Conservation (phyloP, 495 filamentous ascomycete species). For the Xylaria curta region DNA sequence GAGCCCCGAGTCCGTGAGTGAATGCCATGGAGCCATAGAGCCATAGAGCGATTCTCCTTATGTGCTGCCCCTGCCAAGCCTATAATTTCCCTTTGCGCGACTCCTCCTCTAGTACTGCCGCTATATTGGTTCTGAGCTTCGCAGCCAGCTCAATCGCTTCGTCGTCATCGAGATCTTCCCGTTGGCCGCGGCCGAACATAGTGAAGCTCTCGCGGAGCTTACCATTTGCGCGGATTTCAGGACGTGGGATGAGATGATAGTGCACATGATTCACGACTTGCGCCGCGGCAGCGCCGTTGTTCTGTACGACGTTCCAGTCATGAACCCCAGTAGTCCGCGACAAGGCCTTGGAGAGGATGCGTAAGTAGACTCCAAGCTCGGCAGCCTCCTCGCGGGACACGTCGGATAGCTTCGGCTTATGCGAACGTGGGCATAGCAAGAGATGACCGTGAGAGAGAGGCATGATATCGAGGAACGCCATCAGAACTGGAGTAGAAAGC, state of each 20-base stretch:
- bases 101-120: constrained; percentile 57
- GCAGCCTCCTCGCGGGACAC: constrained; percentile 59
- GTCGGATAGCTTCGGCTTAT: constrained; percentile 75
- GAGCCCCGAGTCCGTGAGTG: background rate
- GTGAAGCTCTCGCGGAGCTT: constrained; percentile 63
- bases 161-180: constrained; percentile 86
- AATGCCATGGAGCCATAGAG: background rate
- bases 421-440: constrained; percentile 72
- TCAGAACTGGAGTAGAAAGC: constrained; percentile 70
- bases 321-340: constrained; percentile 65
- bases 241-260: constrained; percentile 88
- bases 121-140: constrained; percentile 67
- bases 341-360: constrained; percentile 74
- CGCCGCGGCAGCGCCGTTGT: constrained; percentile 86
- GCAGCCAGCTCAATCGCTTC: constrained; percentile 70
- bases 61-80: background rate
- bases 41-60: background rate
- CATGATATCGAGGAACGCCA: constrained; percentile 92
- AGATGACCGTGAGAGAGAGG: constrained; percentile 81
- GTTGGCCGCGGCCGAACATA: constrained; percentile 85
- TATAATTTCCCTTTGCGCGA: constrained; percentile 44
- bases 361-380: constrained; percentile 75
- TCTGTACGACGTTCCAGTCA: constrained; percentile 94
- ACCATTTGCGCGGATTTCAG: constrained; percentile 53
- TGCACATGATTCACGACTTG: constrained; percentile 93